Conservation (phyloP, 192 early-diverging fungal species). For the Coemansia sp. region DNA sequence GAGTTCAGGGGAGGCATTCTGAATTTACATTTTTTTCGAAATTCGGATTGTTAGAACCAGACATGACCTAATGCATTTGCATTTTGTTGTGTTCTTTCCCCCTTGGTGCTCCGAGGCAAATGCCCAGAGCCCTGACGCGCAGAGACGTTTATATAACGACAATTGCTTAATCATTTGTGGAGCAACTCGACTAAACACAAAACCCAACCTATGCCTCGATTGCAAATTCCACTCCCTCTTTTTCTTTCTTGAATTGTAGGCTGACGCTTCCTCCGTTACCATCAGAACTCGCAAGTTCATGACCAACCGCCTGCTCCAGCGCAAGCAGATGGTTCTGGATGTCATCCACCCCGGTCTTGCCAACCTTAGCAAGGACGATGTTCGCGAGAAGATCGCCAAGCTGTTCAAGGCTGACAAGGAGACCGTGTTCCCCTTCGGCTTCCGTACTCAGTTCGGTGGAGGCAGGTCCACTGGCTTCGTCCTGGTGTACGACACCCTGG, state of each 20-base stretch:
- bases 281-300: constrained; percentile 99
- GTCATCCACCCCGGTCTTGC: constrained; percentile 93
- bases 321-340: constrained; percentile 98
- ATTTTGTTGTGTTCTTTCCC: not conserved
- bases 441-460: constrained; percentile 96
- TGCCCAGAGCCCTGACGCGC: not conserved
- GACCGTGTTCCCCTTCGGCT: constrained; percentile 91
- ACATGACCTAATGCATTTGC: not conserved
- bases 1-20: not conserved
- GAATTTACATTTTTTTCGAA: not conserved
- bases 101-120: not conserved
- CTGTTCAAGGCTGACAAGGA: constrained; percentile 93
- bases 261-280: constrained; percentile 86
- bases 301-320: constrained; percentile 96
- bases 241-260: constrained; percentile 54
- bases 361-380: constrained; percentile 90
- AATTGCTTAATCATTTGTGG: not conserved
- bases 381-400: constrained; percentile 94
- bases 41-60: not conserved
- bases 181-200: not conserved
- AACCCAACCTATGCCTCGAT: not conserved
- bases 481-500: constrained; percentile 94
- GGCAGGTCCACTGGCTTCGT: constrained; percentile 92
- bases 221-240: not conserved
- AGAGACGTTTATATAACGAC: not conserved